Evolutionary conservation across 345 rosid species (phyloP), one percentile per base, ranked within the genome.

Genomic region (Sisymbrium irio): DNA sequence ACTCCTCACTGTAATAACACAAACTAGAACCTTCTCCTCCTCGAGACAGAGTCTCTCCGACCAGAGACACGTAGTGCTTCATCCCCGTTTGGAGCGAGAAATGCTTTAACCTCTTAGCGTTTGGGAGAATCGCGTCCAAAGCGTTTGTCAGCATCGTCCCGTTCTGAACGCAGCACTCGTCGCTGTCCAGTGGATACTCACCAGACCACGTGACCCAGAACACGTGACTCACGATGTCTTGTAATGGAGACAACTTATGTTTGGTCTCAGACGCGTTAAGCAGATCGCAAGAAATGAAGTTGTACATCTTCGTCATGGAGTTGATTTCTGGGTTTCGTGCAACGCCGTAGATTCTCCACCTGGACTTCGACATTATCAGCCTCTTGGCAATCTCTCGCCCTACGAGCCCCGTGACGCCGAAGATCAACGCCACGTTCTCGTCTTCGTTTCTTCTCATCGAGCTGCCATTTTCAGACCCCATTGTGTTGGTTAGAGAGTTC

Each of bases 151-250:
- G 77, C 98, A 93, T 79, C 53, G 66, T 72, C 82, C 66, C 76
- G 83, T 93, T 93, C 80, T 85, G 91, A 46, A 84, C 69, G 35
- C 89, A 86, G 61, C 98, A 88, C 36, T 87, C 83, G n/a, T 47
- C 72, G 78, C 63, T 83, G 12, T 89, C 92, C 15, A 81, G 69
- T 4, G 90, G 89, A 65, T 67, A 85, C 58, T 84, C 82, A 19
- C 77, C 79, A 6, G 91, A 86, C 98, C 98, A 91, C 40, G 98
- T 89, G 76, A 91, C 73, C 97, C 96, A 91, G 30, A 93, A 93
- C 71, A 86, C 68, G 69, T 93, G 96, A 30, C 90, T 93, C 82
- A 83, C 86, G 63, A 65, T 77, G 11, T 82, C 87, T 17, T 80
- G 71, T 44, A 86, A 40, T 27, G 33, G 32, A 27, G 86, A 81